These are phyloP conservation scores for Backusella tuberculispora DNA, from an alignment of 192 early-diverging fungal genomes.

Conservation along the genomic window DNA sequence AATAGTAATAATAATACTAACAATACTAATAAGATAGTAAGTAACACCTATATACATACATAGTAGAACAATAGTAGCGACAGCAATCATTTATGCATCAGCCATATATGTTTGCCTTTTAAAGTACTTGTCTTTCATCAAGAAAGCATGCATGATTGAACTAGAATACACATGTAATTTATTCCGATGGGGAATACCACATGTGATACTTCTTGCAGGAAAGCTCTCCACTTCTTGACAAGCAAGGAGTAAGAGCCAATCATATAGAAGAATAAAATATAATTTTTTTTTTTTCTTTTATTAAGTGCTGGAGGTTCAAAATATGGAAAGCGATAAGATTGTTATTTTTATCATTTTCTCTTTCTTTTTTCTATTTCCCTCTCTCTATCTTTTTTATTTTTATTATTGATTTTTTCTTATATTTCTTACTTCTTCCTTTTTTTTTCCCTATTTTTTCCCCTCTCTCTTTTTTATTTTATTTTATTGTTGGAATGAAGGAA, in stretches of 20 bases:
- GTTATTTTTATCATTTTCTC: too few species aligned
- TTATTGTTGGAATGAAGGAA: slow-evolving; percentile 2
- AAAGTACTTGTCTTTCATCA: not conserved
- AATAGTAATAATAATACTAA: too few species aligned
- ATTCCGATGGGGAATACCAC: not conserved
- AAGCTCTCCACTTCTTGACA: not conserved
- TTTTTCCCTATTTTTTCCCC: not conserved
- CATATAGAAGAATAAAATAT: not conserved
- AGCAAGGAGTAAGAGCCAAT: slow-evolving; percentile 2
- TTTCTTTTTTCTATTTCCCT: not conserved
- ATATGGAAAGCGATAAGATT: too few species aligned
- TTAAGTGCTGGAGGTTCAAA: not conserved
- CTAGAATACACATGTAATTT: not conserved
- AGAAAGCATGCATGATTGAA: too few species aligned
- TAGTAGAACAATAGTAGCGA: too few species aligned
- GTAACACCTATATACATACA: too few species aligned
- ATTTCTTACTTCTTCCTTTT: not conserved
- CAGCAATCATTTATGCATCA: too few species aligned
- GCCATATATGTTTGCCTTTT: not conserved
- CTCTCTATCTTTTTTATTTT: not conserved
- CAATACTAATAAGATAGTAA: too few species aligned
- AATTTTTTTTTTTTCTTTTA: not conserved
- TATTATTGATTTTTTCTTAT: not conserved
- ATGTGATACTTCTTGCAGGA: not conserved
- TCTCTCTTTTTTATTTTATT: not conserved